Conservation (phyloP, 139 green algal species). For the Picochlorum sp. region DNA sequence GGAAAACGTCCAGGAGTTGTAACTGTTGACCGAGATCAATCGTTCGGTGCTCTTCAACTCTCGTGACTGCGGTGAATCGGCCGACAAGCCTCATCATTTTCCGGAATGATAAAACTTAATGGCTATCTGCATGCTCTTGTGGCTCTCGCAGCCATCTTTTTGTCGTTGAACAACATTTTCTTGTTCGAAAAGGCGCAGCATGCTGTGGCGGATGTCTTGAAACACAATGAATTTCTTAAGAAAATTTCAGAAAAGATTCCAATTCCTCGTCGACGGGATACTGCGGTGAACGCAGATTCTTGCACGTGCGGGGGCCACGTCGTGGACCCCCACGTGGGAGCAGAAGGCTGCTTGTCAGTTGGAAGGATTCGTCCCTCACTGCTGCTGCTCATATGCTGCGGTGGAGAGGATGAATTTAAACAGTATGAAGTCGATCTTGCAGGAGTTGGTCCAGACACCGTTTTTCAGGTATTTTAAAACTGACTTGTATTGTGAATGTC, state of each 20-base stretch:
- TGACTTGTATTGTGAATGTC: slow-evolving; percentile 87
- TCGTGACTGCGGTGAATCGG: too few relatives aligned
- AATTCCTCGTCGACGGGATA: too few relatives aligned
- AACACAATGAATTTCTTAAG: too few relatives aligned
- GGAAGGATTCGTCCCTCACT: slow-evolving; percentile 8
- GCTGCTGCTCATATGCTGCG: slow-evolving; percentile 61
- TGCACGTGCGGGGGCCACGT: neutral
- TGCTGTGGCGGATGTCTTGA: neutral
- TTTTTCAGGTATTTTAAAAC: slow-evolving; percentile 95
- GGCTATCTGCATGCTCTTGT: neutral
- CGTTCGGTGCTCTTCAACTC: too few relatives aligned
- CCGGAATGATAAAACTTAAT: neutral
- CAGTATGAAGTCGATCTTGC: slow-evolving; percentile 51
- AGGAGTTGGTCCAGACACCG: slow-evolving; percentile 55
- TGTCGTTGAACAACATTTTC: slow-evolving; percentile 5
- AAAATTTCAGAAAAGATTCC: too few relatives aligned
- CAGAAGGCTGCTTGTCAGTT: slow-evolving; percentile 8
- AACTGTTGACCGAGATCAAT: too few relatives aligned
- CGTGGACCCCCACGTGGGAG: neutral
- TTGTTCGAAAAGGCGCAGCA: neutral
- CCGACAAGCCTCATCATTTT: neutral
- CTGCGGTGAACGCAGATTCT: neutral
- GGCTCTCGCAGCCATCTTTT: neutral
- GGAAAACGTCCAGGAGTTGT: too few relatives aligned
- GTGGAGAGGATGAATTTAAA: slow-evolving; percentile 60